A percentile compares a stretch with the other conserved stretches of the same genome.
phyloP scores from a whole-genome alignment of 1,139 yeast genomes.

The Meyerozyma elateridarum region DNA sequence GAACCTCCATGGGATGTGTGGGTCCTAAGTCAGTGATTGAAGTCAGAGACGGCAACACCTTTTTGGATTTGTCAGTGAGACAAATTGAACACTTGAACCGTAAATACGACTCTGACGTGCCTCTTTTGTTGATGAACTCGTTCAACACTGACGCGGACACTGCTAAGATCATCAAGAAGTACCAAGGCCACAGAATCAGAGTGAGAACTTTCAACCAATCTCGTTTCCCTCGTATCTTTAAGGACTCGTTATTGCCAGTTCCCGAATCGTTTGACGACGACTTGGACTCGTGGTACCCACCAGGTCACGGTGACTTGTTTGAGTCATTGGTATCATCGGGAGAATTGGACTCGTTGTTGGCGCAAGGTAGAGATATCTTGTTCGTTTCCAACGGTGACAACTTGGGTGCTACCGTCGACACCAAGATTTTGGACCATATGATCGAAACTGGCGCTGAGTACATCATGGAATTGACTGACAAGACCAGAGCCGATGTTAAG shows the following conservation, averaged over 20 bases:
- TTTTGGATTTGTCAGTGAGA: conserved; percentile 90
- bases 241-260: conserved; percentile 91
- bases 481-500: conserved; percentile 98
- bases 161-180: conserved; percentile 90
- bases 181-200: conserved; percentile 93
- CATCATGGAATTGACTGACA: conserved; percentile 97
- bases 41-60: conserved; percentile 97
- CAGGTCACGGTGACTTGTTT: conserved; percentile 97
- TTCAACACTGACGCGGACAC: conserved; percentile 97
- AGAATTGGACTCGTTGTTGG: conserved; percentile 82
- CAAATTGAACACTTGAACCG: conserved; percentile 95
- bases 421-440: conserved; percentile 89
- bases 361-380: conserved; percentile 90
- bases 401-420: conserved; percentile 96
- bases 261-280: conserved; percentile 74
- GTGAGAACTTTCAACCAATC: conserved; percentile 97
- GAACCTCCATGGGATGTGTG: conserved; percentile 99
- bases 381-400: conserved; percentile 98
- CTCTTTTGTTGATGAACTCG: conserved; percentile 94
- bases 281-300: conserved; percentile 93
- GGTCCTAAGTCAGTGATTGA: conserved; percentile 98
- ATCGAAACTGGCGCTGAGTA: conserved; percentile 87
- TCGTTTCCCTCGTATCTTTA: conserved; percentile 90
- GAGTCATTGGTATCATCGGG: conserved; percentile 89
- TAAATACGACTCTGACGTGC: conserved; percentile 88